phyloP scores from a whole-genome alignment of 2,329 filamentous ascomycete species.

The Penicillium sp. region DNA sequence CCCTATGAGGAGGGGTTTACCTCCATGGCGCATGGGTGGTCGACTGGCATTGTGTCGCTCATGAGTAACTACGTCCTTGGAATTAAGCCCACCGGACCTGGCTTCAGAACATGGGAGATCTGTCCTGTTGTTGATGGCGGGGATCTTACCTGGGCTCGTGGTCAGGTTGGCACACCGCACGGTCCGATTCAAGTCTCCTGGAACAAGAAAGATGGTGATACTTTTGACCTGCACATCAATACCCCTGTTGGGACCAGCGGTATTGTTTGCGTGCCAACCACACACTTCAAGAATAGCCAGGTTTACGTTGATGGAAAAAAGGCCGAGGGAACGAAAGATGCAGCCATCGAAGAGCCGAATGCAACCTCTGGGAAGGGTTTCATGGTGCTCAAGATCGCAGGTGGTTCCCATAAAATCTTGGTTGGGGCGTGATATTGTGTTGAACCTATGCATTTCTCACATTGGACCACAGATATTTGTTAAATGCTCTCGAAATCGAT shows the following conservation, averaged over 20 bases:
- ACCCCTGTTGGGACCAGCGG: conserved; percentile 8
- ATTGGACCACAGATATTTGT: too few species aligned
- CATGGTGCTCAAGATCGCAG: background rate
- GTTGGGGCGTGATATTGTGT: background rate
- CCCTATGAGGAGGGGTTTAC: conserved; percentile 55
- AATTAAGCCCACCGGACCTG: conserved; percentile 49
- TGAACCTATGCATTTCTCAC: too few species aligned
- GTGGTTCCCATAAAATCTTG: background rate
- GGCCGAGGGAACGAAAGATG: background rate
- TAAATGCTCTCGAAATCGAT: too few species aligned
- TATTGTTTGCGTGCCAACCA: conserved; percentile 10
- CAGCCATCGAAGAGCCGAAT: background rate
- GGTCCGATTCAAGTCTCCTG: conserved; percentile 47
- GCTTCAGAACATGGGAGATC: conserved; percentile 50
- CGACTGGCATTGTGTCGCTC: conserved; percentile 55
- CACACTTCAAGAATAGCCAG: background rate
- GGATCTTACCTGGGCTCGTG: conserved; percentile 49
- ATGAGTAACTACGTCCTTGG: conserved; percentile 54
- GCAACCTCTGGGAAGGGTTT: background rate
- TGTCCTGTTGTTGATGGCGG: conserved; percentile 37
- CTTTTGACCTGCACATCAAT: conserved; percentile 5
- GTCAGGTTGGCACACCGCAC: conserved; percentile 49
- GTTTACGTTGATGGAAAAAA: conserved; percentile 4
- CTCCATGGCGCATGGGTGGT: conserved; percentile 58
- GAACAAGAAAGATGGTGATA: conserved; percentile 25